phyloP scores from a whole-genome alignment of 805 yeast genomes.

The Nakazawaea sp. region DNA sequence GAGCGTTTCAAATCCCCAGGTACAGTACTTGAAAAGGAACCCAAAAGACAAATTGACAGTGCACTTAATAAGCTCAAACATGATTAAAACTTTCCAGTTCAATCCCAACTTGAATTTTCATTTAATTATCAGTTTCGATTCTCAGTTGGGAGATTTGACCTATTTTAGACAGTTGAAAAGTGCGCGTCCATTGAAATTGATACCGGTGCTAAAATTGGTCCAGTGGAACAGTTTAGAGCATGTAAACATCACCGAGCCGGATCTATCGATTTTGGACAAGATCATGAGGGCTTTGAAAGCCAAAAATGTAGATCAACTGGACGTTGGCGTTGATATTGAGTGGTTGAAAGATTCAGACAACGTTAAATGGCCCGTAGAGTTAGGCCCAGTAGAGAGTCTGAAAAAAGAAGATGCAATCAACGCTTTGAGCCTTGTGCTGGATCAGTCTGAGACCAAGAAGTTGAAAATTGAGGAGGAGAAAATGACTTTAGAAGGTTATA shows the following conservation, averaged over 20 bases:
- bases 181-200: slow-evolving; percentile 12
- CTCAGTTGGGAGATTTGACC: slow-evolving; percentile 22
- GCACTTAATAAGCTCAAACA: slow-evolving; percentile 40
- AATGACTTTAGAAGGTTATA: slow-evolving; percentile 18
- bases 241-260: slow-evolving; percentile 19
- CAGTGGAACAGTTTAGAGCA: slow-evolving; percentile 40
- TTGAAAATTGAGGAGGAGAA: slow-evolving; percentile 12
- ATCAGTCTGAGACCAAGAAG: slow-evolving; percentile 12
- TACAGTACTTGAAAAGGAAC: slow-evolving; percentile 14
- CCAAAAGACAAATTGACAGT: slow-evolving; percentile 20
- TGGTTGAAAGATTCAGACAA: slow-evolving; percentile 21
- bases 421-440: slow-evolving; percentile 13
- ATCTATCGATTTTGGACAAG: slow-evolving; percentile 13
- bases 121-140: slow-evolving; percentile 43
- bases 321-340: slow-evolving; percentile 13
- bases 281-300: slow-evolving; percentile 16
- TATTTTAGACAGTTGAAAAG: slow-evolving; percentile 14
- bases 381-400: slow-evolving; percentile 12
- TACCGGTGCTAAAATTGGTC: slow-evolving; percentile 41
- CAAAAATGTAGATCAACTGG: slow-evolving; percentile 6
- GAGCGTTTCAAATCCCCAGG: slow-evolving; percentile 24
- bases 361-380: slow-evolving; percentile 12
- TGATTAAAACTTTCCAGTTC: slow-evolving; percentile 27
- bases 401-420: slow-evolving; percentile 14
- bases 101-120: slow-evolving; percentile 30